A percentile compares a stretch with the other conserved stretches of the same genome.
Evolutionary conservation across 805 yeast genomes (phyloP).

Genomic region (Isabelozyma heimii): DNA sequence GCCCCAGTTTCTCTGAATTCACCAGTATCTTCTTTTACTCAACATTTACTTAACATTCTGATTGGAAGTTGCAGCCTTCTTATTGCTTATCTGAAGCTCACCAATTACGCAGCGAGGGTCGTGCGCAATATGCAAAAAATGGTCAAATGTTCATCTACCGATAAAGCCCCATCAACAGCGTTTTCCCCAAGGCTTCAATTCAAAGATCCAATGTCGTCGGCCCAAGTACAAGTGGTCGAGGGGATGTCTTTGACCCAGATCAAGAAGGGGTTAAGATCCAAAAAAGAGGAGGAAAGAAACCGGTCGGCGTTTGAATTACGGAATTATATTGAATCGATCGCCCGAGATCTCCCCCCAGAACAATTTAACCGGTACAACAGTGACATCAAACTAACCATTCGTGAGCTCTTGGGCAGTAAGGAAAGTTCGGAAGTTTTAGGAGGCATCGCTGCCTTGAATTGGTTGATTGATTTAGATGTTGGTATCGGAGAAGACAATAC

Average conservation of each 20-base stretch:
- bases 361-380: slow-evolving; percentile 79
- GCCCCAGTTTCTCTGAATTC: too few species aligned
- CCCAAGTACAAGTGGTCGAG: slow-evolving; percentile 37
- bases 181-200: neutral
- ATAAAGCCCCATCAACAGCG: neutral
- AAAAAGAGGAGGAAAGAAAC: slow-evolving; percentile 39
- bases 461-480: slow-evolving; percentile 79
- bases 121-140: neutral
- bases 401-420: slow-evolving; percentile 75
- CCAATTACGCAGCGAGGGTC: neutral
- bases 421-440: slow-evolving; percentile 77
- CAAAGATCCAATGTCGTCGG: slow-evolving; percentile 17
- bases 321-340: slow-evolving; percentile 64
- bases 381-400: slow-evolving; percentile 82
- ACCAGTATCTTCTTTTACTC: neutral
- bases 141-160: neutral
- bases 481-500: slow-evolving; percentile 75
- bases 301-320: slow-evolving; percentile 71
- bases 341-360: slow-evolving; percentile 80
- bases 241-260: slow-evolving; percentile 53
- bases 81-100: neutral
- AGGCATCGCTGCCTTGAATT: slow-evolving; percentile 87
- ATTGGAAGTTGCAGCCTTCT: neutral
- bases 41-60: too few species aligned
- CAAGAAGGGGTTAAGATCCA: slow-evolving; percentile 47